Evolutionary conservation across 345 rosid species (phyloP).

Genomic region (Conringia planisiliqua): DNA sequence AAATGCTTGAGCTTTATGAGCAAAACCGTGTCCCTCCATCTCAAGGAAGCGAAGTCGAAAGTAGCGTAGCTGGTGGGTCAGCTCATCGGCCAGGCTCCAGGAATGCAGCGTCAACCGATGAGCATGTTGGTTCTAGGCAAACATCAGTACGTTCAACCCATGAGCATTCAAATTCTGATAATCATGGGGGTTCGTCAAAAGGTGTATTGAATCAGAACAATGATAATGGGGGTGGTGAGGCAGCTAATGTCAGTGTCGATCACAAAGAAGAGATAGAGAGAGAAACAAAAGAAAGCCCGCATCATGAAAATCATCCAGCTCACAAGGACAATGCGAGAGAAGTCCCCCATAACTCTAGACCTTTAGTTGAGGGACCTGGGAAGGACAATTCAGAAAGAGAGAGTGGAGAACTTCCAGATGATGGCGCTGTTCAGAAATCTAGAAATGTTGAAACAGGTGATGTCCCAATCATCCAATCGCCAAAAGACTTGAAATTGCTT

Average conservation of each 20-base stretch:
- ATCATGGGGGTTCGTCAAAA: constrained; percentile 47
- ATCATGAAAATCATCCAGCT: constrained; percentile 36
- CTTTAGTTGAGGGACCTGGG: constrained; percentile 39
- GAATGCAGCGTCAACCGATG: constrained; percentile 50
- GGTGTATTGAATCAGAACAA: constrained; percentile 32
- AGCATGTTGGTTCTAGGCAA: constrained; percentile 41
- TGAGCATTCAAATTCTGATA: constrained; percentile 49
- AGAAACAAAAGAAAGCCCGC: constrained; percentile 38
- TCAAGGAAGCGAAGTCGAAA: constrained; percentile 81
- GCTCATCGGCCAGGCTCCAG: constrained; percentile 47
- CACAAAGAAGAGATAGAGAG: constrained; percentile 48
- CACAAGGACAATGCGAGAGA: constrained; percentile 37
- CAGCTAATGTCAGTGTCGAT: constrained; percentile 62
- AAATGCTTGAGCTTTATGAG: constrained; percentile 90
- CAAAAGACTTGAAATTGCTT: constrained; percentile 68
- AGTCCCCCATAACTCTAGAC: constrained; percentile 38
- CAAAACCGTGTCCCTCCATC: constrained; percentile 75
- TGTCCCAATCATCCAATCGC: constrained; percentile 56
- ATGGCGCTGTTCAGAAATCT: constrained; percentile 40
- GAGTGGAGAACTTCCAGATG: constrained; percentile 53
- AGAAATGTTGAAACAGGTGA: constrained; percentile 45
- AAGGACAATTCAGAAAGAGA: constrained; percentile 51
- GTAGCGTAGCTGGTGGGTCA: constrained; percentile 66
- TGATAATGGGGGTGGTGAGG: constrained; percentile 63
- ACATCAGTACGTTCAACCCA: constrained; percentile 42